Percentiles rank a stretch among this genome's conserved stretches.
phyloP scores from a whole-genome alignment of 495 filamentous ascomycete genomes.

The Opeltia flavorubescens region DNA sequence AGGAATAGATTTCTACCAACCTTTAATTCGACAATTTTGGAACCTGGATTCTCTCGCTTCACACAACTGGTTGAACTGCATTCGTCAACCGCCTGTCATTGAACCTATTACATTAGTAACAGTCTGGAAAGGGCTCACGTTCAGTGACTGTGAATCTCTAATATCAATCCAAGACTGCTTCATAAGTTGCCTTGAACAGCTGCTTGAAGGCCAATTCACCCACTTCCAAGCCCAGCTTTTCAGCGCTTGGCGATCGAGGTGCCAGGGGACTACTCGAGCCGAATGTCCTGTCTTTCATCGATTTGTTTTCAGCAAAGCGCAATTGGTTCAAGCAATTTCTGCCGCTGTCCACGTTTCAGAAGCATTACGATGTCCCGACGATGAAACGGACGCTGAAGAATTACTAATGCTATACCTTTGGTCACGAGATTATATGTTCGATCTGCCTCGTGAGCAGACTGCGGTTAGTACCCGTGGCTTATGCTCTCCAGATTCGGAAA shows the following conservation, averaged over 20 bases:
- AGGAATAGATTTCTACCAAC: conserved; percentile 7
- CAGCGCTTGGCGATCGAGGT: background rate
- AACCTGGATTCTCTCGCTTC: background rate
- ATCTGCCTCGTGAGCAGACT: background rate
- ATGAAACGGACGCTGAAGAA: background rate
- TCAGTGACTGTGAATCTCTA: conserved; percentile 6
- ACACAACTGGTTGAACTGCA: background rate
- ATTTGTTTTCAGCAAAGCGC: background rate
- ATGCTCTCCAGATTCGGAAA: background rate
- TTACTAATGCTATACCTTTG: background rate
- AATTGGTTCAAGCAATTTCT: background rate
- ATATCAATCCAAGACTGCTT: conserved; percentile 10
- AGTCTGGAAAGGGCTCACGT: conserved; percentile 12
- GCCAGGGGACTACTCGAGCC: no score
- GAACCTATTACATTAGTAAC: conserved; percentile 12
- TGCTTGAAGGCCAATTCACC: conserved; percentile 9
- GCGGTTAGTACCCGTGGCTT: background rate
- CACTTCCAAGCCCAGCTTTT: background rate
- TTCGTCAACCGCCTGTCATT: background rate
- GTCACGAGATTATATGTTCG: background rate
- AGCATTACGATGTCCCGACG: background rate
- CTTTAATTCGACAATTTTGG: conserved; percentile 5
- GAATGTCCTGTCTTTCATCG: background rate
- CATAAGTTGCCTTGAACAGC: conserved; percentile 5
- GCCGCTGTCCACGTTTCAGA: background rate